Evolutionary conservation across 1,284 basidiomycete species (phyloP), one percentile per base, ranked within the genome.

Genomic region (Trichosporon sp.): DNA sequence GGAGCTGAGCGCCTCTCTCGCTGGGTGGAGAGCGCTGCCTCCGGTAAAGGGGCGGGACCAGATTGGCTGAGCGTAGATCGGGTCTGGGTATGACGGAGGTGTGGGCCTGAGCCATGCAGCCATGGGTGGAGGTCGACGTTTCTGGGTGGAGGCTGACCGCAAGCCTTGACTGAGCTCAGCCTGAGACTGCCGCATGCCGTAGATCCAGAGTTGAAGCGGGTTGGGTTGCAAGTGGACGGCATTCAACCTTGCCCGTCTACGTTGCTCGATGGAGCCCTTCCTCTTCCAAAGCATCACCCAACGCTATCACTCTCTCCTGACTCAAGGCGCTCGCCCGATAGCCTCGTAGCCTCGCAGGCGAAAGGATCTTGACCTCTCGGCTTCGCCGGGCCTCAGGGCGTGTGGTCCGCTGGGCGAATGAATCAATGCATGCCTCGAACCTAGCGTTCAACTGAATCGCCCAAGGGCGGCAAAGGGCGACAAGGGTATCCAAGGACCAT

Each of bases 391-490:
- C 38, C 26, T 40, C 38, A 40, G 38, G 38, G 38, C 10, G 38
- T 10, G 8, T 2, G 51, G 51, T 26, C 51, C 16, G 51, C 19
- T 26, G 51, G 51, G 51, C 51, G 51, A 54, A 21, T 19, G 51
- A 54, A 21, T 54, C n/a, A 16, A 54, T 54, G 51, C 51, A 54
- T 54, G 43, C 43, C 43, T 46, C 51, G n/a, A 21, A 21, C 51
- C 51, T 21, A 26, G 51, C 51, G 14, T 54, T 54, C 19, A 54
- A 54, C 21, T 26, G 14, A 54, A 54, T 54, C 19, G 19, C 8
- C 51, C 14, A 21, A 54, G 21, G 51, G 51, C 21, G 19, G 16
- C 51, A 54, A 54, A 54, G 51, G 51, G 51, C 38, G 38, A 48
- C 51, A 21, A 54, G 51, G 51, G 51, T 5, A 4, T 37, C 8